These are phyloP conservation scores for Graphilbum ipis-grandicollis DNA, from an alignment of 2,329 filamentous ascomycete genomes.

Conservation along the genomic window DNA sequence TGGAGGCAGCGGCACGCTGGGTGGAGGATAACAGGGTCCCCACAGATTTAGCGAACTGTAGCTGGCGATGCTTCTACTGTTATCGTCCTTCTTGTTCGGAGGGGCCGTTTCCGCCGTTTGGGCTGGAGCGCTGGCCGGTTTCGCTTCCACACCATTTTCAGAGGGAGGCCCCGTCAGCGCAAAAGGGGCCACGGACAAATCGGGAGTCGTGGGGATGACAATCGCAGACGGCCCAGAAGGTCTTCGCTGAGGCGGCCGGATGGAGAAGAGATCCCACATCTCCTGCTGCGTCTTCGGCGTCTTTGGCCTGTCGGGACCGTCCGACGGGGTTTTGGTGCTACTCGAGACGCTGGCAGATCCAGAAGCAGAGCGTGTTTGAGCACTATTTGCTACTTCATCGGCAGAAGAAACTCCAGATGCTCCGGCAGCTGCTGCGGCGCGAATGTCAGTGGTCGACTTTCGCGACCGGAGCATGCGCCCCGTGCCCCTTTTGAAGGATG, in stretches of 20 bases:
- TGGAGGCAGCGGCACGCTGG: slow-evolving; percentile 4
- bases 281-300: slow-evolving; percentile 3
- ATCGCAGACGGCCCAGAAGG: neutral
- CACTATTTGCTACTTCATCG: neutral
- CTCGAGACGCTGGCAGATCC: neutral
- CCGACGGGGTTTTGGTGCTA: neutral
- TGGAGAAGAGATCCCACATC: slow-evolving; percentile 4
- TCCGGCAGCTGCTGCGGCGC: slow-evolving; percentile 1
- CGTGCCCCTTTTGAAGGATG: slow-evolving; percentile 4
- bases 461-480: slow-evolving; percentile 1
- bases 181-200: neutral
- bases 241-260: slow-evolving; percentile 2
- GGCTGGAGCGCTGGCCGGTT: no score
- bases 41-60: neutral
- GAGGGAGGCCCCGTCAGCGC: neutral
- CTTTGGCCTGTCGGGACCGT: neutral
- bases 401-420: neutral
- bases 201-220: neutral
- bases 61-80: no score
- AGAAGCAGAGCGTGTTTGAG: neutral
- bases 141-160: neutral
- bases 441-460: slow-evolving; percentile 5
- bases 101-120: no score
- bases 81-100: no score
- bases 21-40: slow-evolving; percentile 3